These are phyloP conservation scores for Aspergillus quadricinctus DNA, from an alignment of 2,329 filamentous ascomycete species.

Conservation along the genomic window DNA sequence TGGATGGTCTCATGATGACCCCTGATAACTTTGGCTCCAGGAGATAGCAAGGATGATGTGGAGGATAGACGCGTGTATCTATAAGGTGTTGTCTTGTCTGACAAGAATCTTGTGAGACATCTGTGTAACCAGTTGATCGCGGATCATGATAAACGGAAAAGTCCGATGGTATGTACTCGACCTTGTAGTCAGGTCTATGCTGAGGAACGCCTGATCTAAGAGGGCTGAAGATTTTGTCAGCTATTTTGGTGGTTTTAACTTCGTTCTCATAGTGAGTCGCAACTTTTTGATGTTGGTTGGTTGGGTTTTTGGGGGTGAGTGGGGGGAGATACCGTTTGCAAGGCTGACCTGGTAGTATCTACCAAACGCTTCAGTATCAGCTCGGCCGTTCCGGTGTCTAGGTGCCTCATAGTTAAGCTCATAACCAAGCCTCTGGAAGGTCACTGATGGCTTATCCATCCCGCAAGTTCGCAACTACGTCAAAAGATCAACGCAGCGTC, in stretches of 20 bases:
- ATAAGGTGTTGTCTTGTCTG: not conserved
- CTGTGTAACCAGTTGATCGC: not conserved
- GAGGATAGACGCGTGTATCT: not conserved
- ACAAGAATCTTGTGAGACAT: not conserved
- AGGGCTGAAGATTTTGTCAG: too few species aligned
- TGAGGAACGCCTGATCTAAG: too few species aligned
- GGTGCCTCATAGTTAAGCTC: not conserved
- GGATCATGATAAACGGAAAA: not conserved
- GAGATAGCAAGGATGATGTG: not conserved
- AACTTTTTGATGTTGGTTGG: too few species aligned
- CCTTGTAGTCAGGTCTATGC: too few species aligned
- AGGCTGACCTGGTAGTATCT: not conserved
- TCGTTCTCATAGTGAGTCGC: too few species aligned
- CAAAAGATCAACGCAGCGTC: too few species aligned
- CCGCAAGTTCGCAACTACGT: too few species aligned
- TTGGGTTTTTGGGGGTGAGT: too few species aligned
- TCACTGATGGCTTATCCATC: not conserved
- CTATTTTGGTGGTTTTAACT: not conserved
- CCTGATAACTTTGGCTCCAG: not conserved
- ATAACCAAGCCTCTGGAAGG: not conserved
- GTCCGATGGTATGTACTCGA: too few species aligned
- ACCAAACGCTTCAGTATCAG: too few species aligned
- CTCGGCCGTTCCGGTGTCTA: not conserved
- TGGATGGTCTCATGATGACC: not conserved
- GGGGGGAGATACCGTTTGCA: too few species aligned